A percentile compares a stretch with the other conserved stretches of the same genome.
These are phyloP conservation scores for Talaromyces marneffei DNA, from an alignment of 2,329 filamentous ascomycete genomes.

Conservation along the genomic window DNA sequence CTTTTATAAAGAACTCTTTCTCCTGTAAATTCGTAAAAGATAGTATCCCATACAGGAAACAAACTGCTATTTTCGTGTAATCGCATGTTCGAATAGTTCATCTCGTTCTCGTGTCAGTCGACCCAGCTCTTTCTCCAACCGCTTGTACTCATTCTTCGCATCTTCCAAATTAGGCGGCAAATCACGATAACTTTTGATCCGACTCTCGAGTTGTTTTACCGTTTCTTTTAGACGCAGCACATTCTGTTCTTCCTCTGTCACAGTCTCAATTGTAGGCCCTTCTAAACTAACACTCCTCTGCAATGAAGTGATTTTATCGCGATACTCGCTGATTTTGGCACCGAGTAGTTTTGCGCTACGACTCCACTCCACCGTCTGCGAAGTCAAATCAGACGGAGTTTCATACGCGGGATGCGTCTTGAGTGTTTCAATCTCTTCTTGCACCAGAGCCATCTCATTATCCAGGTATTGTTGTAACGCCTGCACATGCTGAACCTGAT, in stretches of 20 bases:
- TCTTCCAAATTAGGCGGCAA: conserved; percentile 65
- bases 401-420: conserved; percentile 43
- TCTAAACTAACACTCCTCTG: conserved; percentile 26
- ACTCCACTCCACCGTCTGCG: conserved; percentile 68
- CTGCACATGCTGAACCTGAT: conserved; percentile 53
- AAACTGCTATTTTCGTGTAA: conserved; percentile 26
- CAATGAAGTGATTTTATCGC: conserved; percentile 47
- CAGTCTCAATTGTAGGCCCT: conserved; percentile 41
- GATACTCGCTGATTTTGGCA: conserved; percentile 62
- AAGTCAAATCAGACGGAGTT: conserved; percentile 54
- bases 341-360: conserved; percentile 63
- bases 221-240: conserved; percentile 56
- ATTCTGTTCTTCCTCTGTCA: conserved; percentile 54
- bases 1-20: not conserved
- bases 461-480: conserved; percentile 54
- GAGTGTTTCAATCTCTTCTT: conserved; percentile 26
- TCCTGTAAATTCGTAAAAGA: not conserved
- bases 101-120: conserved; percentile 61
- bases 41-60: not conserved
- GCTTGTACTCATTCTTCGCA: conserved; percentile 65
- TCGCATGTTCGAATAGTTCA: conserved; percentile 66
- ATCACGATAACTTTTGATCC: conserved; percentile 62
- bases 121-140: conserved; percentile 59
- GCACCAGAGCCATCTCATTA: conserved; percentile 41
- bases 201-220: conserved; percentile 60